Percentiles rank a stretch among this genome's conserved stretches.
Evolutionary conservation across 768 basidiomycete species (phyloP).

Genomic region (Peribolospora baueri): DNA sequence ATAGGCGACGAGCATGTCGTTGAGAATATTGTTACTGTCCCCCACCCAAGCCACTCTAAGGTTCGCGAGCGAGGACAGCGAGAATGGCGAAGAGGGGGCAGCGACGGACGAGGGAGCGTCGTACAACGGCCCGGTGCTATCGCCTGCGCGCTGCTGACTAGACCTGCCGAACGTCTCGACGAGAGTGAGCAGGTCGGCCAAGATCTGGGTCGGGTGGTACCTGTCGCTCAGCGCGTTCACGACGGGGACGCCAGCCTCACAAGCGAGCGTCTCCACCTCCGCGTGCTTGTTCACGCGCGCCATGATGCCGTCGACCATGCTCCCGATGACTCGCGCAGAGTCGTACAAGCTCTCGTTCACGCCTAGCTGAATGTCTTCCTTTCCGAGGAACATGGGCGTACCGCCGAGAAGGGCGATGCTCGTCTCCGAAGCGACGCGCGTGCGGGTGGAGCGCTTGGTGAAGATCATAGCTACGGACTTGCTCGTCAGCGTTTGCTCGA

Average conservation of each 20-base stretch:
- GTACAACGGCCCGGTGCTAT: not conserved
- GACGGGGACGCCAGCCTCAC: constrained; percentile 76
- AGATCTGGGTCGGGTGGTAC: constrained; percentile 89
- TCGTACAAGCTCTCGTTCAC: constrained; percentile 77
- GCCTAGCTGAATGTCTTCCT: constrained; percentile 78
- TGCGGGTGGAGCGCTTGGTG: constrained; percentile 79
- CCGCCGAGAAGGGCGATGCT: constrained; percentile 57
- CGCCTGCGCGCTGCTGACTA: constrained; percentile 23
- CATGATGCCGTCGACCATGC: constrained; percentile 92
- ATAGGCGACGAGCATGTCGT: constrained; percentile 90
- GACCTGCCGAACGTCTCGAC: constrained; percentile 29
- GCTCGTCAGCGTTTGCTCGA: constrained; percentile 18
- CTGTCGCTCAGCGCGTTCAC: constrained; percentile 84
- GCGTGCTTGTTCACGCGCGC: constrained; percentile 79
- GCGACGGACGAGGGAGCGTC: not conserved
- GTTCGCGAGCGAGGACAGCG: constrained; percentile 31
- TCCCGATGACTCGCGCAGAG: constrained; percentile 63
- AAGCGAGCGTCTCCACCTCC: constrained; percentile 81
- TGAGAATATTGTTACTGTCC: constrained; percentile 79
- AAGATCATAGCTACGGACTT: constrained; percentile 78
- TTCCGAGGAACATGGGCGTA: constrained; percentile 65
- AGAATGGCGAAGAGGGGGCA: constrained; percentile 8
- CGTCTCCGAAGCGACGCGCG: constrained; percentile 69
- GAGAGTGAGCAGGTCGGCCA: constrained; percentile 77
- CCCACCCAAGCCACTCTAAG: constrained; percentile 83